Base-by-base conservation (phyloP, 495 filamentous ascomycete species). In the Penicillium bialowiezense region DNA sequence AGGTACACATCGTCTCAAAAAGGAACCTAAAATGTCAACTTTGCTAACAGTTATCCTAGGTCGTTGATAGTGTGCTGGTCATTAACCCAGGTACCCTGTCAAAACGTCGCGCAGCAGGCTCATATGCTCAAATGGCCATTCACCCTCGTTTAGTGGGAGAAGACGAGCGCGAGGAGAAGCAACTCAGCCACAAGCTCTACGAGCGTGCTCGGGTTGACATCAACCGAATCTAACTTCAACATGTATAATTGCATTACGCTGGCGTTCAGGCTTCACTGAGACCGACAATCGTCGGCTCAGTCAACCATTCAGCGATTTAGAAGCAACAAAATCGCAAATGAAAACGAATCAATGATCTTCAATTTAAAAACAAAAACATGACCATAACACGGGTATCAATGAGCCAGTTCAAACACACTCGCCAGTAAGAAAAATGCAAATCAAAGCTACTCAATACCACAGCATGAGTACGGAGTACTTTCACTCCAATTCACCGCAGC, bases 1-100 rank as follows among this genome's bases (percentile, higher is more conserved):
- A 89, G 81, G 90, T 93, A 7, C 18, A 19, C 43, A 43, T 44
- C 42, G 24, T 51, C 32, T 13, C 24, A 21, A 1, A 4, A 4
- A 28, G 24, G 5, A 28, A 28, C 24, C 12, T 10, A 10, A 32
- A 4, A 10, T 10, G 12, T 32, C 5, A 7, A 32, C 29, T 8
- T 26, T 9, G 48, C 4, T 58, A 1, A 26, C 23, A 4, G 3
- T 8, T 4, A 26, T 26, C 8, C 8, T 18, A 91, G 88, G 89
- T 95, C 7, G 82, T 96, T 7, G 87, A 96, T 54, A 87, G 82
- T 52, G 89, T 95, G 3, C 68, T 93, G 0, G 85, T 89, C 6
- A 84, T 96, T 63, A 96, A 96, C 69, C 91, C 91, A 0, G 90
- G 91, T 1, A 86, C 81, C 37, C 67, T 95, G n/a, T 91, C 88